Base-by-base conservation (phyloP, 345 rosid genomes). In the Mangifera indica region DNA sequence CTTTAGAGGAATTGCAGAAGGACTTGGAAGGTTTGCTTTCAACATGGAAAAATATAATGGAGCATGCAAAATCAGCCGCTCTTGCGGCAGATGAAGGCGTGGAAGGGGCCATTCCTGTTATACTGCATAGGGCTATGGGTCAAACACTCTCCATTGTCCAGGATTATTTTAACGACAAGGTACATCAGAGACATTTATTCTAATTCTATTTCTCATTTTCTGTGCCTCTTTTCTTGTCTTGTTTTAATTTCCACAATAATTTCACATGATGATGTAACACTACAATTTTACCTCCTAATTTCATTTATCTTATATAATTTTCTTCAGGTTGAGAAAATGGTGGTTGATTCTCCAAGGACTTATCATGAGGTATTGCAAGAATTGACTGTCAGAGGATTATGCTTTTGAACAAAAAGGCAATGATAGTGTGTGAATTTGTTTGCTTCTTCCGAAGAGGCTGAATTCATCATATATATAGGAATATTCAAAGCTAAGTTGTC, bases 11-110 rank as follows among this genome's bases (percentile, higher is more conserved):
- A 78, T 76, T 94, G 82, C 93, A 89, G 84, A 92, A 87, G 76
- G 98, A 94, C 83, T 81, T 94, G 74, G 85, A 88, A 84, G 87
- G 96, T 70, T 81, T 94, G 80, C 96, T 92, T 77, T 87, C 83
- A 45, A 90, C 89, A 62, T 94, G 99, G 98, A 94, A 92, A 82
- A 87, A 60, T 73, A 89, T 94, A 78, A 74, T 77, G 52, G 97
- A 94, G 78, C 91, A 89, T 79, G 99, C 98, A 71, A 90, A 89
- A 81, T 90, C 97, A 76, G 82, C 97, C 40, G 86, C 99, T 73
- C 98, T 92, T 79, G 98, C 99, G 66, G 94, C 98, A 60, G 98
- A 92, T 81, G 95, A 89, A 88, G 97, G 99, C 63, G 87, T 90
- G 67, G 92, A 92, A 76, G 98, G 97, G 60, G 93, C 99, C 40